Conservation (phyloP, 1,139 yeast genomes). For the Yamadazyma blattariae region DNA sequence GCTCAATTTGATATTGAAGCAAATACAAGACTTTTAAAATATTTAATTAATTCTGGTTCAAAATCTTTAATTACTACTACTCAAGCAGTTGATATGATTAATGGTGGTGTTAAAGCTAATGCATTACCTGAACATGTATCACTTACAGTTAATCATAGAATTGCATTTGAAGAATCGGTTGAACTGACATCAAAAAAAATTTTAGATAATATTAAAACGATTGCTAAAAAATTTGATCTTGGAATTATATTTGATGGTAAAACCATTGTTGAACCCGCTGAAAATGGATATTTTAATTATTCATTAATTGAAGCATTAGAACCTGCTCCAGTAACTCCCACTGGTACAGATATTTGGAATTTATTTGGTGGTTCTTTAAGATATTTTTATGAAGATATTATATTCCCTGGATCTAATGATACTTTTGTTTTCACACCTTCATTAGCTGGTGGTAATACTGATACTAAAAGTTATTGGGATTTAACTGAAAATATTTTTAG, state of each 20-base stretch:
- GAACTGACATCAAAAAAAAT: constrained; percentile 38
- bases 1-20: constrained; percentile 42
- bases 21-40: constrained; percentile 37
- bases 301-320: constrained; percentile 34
- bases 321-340: constrained; percentile 61
- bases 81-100: constrained; percentile 65
- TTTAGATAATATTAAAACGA: constrained; percentile 27
- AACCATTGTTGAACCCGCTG: constrained; percentile 22
- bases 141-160: constrained; percentile 56
- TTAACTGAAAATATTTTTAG: constrained; percentile 37
- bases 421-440: constrained; percentile 32
- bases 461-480: constrained; percentile 41
- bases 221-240: constrained; percentile 46
- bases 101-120: constrained; percentile 70
- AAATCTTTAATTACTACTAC: constrained; percentile 57
- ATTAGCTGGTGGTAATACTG: constrained; percentile 39
- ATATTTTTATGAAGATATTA: constrained; percentile 51
- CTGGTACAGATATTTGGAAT: constrained; percentile 49
- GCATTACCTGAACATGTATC: constrained; percentile 71
- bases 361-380: constrained; percentile 55
- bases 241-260: constrained; percentile 42
- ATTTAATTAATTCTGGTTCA: constrained; percentile 19
- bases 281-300: constrained; percentile 48
- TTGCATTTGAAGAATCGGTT: constrained; percentile 50
- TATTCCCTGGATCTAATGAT: constrained; percentile 25